These are phyloP conservation scores for Didymella glomerata DNA, from an alignment of 2,329 filamentous ascomycete species.

Conservation along the genomic window DNA sequence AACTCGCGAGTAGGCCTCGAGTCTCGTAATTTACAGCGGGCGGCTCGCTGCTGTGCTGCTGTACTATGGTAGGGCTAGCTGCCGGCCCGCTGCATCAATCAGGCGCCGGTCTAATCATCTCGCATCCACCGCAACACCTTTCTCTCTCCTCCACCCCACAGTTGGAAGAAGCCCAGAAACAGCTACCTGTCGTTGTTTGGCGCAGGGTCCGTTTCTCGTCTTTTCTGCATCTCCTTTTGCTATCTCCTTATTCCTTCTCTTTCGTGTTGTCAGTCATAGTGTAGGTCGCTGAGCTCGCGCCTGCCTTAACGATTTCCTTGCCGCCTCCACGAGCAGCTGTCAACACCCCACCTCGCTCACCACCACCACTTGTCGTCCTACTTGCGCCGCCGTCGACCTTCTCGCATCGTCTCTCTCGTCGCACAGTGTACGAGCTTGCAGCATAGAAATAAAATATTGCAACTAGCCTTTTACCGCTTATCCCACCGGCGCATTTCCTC, in stretches of 20 bases:
- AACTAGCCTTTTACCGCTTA: conserved; percentile 8
- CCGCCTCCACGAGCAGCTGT: conserved; percentile 35
- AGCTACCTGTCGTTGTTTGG: conserved; percentile 37
- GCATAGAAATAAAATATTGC: conserved; percentile 10
- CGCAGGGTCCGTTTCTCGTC: conserved; percentile 47
- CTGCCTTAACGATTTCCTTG: conserved; percentile 42
- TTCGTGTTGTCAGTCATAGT: conserved; percentile 35
- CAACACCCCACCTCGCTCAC: conserved; percentile 28
- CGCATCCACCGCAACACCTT: conserved; percentile 38
- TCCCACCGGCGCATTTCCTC: conserved; percentile 24
- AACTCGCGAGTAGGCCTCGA: background rate
- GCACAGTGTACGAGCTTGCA: conserved; percentile 8
- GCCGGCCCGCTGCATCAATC: conserved; percentile 20
- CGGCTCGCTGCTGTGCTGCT: conserved; percentile 9
- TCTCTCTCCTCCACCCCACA: conserved; percentile 49
- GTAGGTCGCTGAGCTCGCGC: conserved; percentile 38
- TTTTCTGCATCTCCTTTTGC: conserved; percentile 50
- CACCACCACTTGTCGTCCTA: conserved; percentile 24
- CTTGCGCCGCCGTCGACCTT: conserved; percentile 15
- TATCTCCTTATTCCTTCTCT: conserved; percentile 49
- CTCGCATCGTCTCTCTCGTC: conserved; percentile 22
- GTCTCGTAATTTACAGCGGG: background rate
- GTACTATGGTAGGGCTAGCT: conserved; percentile 16
- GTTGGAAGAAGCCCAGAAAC: conserved; percentile 32
- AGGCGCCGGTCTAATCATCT: conserved; percentile 15